Evolutionary conservation across 2,329 filamentous ascomycete genomes (phyloP).

Genomic region (Fonsecaea monophora): DNA sequence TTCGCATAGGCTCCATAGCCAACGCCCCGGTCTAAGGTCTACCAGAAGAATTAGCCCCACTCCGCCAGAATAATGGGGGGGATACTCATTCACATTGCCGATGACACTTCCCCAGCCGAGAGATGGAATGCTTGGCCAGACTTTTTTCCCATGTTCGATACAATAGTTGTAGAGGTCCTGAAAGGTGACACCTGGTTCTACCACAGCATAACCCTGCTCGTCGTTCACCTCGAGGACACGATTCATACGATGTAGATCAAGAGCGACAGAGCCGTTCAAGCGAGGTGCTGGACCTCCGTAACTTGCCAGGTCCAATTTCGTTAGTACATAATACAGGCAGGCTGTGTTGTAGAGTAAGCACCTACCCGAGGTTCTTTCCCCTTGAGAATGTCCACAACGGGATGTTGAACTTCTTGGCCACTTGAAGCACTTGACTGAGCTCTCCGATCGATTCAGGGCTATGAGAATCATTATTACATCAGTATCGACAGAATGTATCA

Average conservation of each 20-base stretch:
- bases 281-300: slow-evolving; percentile 59
- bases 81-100: slow-evolving; percentile 13
- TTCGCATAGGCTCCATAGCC: slow-evolving; percentile 45
- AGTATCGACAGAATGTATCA: too few relatives aligned
- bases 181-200: slow-evolving; percentile 55
- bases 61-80: too few relatives aligned
- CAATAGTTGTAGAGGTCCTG: slow-evolving; percentile 53
- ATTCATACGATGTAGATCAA: slow-evolving; percentile 50
- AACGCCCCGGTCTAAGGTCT: slow-evolving; percentile 53
- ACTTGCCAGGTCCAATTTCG: slow-evolving; percentile 31
- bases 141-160: slow-evolving; percentile 43
- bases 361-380: too few relatives aligned
- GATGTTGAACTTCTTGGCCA: too few relatives aligned
- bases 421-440: too few relatives aligned
- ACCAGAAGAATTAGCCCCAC: too few relatives aligned
- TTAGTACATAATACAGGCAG: too few relatives aligned
- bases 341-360: too few relatives aligned
- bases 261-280: slow-evolving; percentile 51
- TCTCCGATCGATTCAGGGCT: too few relatives aligned
- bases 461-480: too few relatives aligned
- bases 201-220: slow-evolving; percentile 42
- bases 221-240: slow-evolving; percentile 44
- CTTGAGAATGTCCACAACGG: too few relatives aligned
- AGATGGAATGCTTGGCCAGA: slow-evolving; percentile 58
- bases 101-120: slow-evolving; percentile 57